Conservation (phyloP, 257 asterid genomes). For the Solanum corneliomulleri region DNA sequence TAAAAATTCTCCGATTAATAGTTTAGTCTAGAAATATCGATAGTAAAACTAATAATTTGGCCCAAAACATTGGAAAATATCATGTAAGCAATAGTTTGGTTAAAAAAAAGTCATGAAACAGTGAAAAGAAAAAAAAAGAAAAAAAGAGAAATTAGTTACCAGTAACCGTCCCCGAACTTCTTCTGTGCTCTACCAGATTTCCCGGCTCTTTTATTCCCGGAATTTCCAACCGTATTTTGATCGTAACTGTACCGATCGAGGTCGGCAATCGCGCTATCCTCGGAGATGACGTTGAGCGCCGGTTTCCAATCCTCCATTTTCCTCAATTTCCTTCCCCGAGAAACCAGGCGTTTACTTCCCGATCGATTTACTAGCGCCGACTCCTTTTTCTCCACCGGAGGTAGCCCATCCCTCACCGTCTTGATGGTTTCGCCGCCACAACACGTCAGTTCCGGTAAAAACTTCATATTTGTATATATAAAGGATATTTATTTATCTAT, state of each 20-base stretch:
- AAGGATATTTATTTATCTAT: no score
- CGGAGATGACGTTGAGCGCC: not conserved
- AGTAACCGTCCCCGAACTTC: not conserved
- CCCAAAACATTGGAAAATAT: no score
- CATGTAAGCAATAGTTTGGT: not conserved
- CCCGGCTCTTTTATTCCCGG: not conserved
- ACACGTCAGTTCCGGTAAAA: not conserved
- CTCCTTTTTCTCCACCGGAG: not conserved
- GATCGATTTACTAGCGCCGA: not conserved
- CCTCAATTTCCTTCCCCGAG: not conserved
- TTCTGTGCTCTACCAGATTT: not conserved
- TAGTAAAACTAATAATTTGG: no score
- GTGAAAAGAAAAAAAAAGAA: no score
- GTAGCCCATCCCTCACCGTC: not conserved
- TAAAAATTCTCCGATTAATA: no score
- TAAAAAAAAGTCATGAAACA: no score
- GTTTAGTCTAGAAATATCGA: no score
- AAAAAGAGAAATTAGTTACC: not conserved
- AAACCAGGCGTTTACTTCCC: not conserved
- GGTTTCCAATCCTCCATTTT: not conserved
- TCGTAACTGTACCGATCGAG: not conserved
- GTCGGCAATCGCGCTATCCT: not conserved
- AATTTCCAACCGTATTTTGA: no score
- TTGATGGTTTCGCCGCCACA: not conserved
- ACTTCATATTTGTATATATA: not conserved